Conservation (phyloP, 208 protist genomes). For the Wallacemonas sp. region DNA sequence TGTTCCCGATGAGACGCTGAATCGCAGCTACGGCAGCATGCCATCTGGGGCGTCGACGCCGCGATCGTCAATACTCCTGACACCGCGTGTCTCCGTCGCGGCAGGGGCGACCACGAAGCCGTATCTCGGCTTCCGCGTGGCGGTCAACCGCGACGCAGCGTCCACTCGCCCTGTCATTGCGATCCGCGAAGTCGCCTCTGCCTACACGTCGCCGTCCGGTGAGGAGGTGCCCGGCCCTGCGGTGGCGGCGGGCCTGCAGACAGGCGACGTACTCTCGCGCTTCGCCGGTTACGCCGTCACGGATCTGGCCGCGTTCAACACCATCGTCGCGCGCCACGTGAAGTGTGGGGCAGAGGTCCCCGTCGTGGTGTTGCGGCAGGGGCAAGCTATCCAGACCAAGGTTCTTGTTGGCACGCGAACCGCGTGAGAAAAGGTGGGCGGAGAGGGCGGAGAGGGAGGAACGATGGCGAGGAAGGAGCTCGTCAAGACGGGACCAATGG, state of each 20-base stretch:
- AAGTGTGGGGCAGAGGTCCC: slow-evolving; percentile 46
- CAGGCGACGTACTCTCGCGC: slow-evolving; percentile 69
- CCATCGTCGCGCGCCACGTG: slow-evolving; percentile 74
- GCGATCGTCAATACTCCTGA: slow-evolving; percentile 27
- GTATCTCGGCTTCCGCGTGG: slow-evolving; percentile 79
- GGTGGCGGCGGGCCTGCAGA: slow-evolving; percentile 52
- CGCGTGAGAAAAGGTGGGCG: slow-evolving; percentile 18
- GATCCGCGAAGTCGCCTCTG: slow-evolving; percentile 56
- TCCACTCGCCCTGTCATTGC: slow-evolving; percentile 27
- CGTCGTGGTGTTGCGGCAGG: slow-evolving; percentile 53
- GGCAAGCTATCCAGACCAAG: slow-evolving; percentile 25
- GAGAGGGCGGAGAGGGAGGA: not conserved
- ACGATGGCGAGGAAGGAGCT: not conserved
- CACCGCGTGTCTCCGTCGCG: slow-evolving; percentile 23
- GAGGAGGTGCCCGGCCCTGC: slow-evolving; percentile 52
- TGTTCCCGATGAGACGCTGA: slow-evolving; percentile 5
- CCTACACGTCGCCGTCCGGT: slow-evolving; percentile 41
- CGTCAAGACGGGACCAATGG: not conserved
- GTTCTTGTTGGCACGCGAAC: slow-evolving; percentile 31
- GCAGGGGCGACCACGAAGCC: slow-evolving; percentile 31
- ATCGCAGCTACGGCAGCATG: slow-evolving; percentile 20
- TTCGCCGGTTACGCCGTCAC: slow-evolving; percentile 87
- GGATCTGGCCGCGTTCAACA: slow-evolving; percentile 84
- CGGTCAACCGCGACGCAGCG: slow-evolving; percentile 27
- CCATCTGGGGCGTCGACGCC: slow-evolving; percentile 28